Percentiles rank a stretch among this genome's conserved stretches.
phyloP scores from a whole-genome alignment of 305 asterid species.

The Ajuga reptans region DNA sequence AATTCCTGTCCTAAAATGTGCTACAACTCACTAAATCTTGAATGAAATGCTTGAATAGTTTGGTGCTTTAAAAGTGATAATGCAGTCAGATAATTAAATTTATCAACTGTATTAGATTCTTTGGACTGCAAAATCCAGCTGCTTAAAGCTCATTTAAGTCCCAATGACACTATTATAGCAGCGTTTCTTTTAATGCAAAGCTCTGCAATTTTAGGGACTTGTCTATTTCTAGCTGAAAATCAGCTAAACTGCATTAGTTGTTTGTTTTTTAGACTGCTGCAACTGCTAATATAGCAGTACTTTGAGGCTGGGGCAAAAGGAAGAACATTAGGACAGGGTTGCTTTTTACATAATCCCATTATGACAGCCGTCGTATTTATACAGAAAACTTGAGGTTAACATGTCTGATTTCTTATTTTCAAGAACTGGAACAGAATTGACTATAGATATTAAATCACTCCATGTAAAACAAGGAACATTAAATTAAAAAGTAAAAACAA shows the following conservation, averaged over 20 bases:
- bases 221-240: constrained; percentile 14
- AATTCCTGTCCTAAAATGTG: constrained; percentile 45
- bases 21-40: constrained; percentile 20
- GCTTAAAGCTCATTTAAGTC: constrained; percentile 22
- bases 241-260: neutral
- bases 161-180: constrained; percentile 22
- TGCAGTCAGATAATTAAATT: constrained; percentile 23
- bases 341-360: neutral
- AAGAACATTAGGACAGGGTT: neutral
- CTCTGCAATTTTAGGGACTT: constrained; percentile 16
- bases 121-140: constrained; percentile 22
- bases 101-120: constrained; percentile 19
- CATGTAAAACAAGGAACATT: too few relatives aligned
- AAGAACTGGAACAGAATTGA: neutral
- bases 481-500: too few relatives aligned
- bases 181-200: constrained; percentile 28
- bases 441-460: neutral
- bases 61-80: constrained; percentile 19
- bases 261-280: constrained; percentile 11
- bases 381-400: neutral
- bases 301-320: neutral
- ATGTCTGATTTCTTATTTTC: neutral
- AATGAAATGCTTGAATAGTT: constrained; percentile 5
- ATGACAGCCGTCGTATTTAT: neutral
- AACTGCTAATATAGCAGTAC: neutral